phyloP scores from a whole-genome alignment of 2,329 filamentous ascomycete species.

The Exophiala viscosa region DNA sequence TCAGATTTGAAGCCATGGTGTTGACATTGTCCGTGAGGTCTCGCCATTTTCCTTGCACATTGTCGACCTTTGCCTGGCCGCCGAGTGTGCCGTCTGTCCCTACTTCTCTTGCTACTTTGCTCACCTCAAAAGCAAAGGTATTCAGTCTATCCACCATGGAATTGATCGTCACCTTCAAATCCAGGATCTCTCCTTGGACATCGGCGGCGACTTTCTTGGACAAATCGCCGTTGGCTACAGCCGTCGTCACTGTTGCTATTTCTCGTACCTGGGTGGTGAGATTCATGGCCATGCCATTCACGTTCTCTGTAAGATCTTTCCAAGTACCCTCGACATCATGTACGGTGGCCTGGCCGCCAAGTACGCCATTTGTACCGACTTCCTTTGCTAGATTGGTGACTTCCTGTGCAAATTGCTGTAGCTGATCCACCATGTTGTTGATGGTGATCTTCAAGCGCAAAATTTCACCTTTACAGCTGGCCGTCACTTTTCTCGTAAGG shows the following conservation, averaged over 20 bases:
- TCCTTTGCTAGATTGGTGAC: conserved; percentile 95
- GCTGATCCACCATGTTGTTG: conserved; percentile 98
- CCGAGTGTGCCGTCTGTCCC: conserved; percentile 63
- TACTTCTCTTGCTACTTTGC: conserved; percentile 63
- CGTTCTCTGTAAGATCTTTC: conserved; percentile 90
- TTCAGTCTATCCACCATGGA: conserved; percentile 64
- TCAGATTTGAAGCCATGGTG: conserved; percentile 64
- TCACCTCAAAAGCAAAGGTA: conserved; percentile 63
- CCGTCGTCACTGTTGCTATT: conserved; percentile 94
- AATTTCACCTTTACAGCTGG: conserved; percentile 86
- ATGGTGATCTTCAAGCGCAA: conserved; percentile 95
- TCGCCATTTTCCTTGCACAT: conserved; percentile 65
- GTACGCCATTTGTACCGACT: conserved; percentile 89
- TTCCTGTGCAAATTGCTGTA: conserved; percentile 94
- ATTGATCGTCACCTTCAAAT: conserved; percentile 85
- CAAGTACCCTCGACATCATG: conserved; percentile 97
- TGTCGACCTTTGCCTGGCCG: conserved; percentile 61
- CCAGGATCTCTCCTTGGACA: conserved; percentile 87
- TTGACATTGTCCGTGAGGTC: conserved; percentile 65
- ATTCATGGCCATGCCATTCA: conserved; percentile 99
- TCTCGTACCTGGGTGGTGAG: conserved; percentile 95
- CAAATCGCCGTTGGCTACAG: conserved; percentile 88
- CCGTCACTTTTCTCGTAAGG: conserved; percentile 93
- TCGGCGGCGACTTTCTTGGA: conserved; percentile 95
- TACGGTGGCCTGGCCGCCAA: conserved; percentile 91